Conservation (phyloP, 768 basidiomycete genomes). For the Termitomyces eurrhizus region DNA sequence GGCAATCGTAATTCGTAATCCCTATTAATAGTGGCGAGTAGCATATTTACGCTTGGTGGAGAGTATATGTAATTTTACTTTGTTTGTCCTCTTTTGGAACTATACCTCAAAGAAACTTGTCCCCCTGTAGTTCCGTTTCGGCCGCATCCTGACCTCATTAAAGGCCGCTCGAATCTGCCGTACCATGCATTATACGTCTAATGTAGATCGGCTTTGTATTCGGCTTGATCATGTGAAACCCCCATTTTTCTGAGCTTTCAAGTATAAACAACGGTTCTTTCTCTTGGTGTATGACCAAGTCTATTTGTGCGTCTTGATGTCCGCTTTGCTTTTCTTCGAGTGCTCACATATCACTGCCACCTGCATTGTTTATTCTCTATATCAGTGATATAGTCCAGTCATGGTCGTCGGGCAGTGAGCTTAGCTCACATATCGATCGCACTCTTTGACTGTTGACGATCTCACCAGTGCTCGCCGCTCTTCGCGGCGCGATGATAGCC, state of each 20-base stretch:
- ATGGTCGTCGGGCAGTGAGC: slow-evolving; percentile 27
- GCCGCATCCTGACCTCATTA: background rate
- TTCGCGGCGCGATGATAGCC: slow-evolving; percentile 38
- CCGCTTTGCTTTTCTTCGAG: slow-evolving; percentile 17
- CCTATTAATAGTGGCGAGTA: slow-evolving; percentile 31
- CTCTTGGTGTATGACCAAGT: slow-evolving; percentile 41
- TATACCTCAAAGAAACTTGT: slow-evolving; percentile 9
- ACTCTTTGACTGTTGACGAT: background rate
- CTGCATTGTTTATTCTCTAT: slow-evolving; percentile 32
- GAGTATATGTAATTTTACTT: background rate
- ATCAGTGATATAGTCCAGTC: slow-evolving; percentile 23
- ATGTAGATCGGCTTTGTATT: background rate
- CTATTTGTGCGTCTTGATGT: background rate
- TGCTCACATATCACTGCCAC: slow-evolving; percentile 38
- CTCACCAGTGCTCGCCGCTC: slow-evolving; percentile 32
- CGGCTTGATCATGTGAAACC: background rate
- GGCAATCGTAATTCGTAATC: slow-evolving; percentile 1
- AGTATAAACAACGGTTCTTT: slow-evolving; percentile 34
- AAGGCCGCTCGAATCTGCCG: slow-evolving; percentile 36
- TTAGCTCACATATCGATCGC: background rate
- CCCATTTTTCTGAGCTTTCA: slow-evolving; percentile 40
- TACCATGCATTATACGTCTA: slow-evolving; percentile 26
- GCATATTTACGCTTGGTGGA: slow-evolving; percentile 40
- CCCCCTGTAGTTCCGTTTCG: background rate
- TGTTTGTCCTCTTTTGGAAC: slow-evolving; percentile 18